Base-by-base conservation (phyloP, 305 asterid genomes). In the Ilex paraguariensis region DNA sequence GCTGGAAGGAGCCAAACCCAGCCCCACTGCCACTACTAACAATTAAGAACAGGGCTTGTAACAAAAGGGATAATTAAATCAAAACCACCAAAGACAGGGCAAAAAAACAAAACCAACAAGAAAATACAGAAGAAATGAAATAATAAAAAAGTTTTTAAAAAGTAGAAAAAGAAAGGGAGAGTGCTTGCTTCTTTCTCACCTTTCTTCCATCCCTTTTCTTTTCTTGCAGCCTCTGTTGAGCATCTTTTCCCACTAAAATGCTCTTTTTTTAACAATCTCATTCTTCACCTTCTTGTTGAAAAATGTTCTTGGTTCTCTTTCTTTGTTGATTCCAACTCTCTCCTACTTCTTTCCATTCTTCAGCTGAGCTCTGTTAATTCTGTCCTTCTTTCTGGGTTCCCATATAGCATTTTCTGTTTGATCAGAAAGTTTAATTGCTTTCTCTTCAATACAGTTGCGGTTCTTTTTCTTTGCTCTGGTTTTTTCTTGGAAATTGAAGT, bases 211-310 rank as follows among this genome's bases (percentile, higher is more conserved):
- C 67, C 76, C 59, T 62, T 67, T 36, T 68, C 78, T 73, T 85
- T 81, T 83, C 94, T 83, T 88, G 74, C 66, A 11, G 70, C 76
- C 75, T 67, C 69, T 78, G 87, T 85, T 78, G 71, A 81, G 94
- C 83, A 87, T 84, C 89, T 80, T 72, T 83, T 60, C 68, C 65
- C 55, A 46, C 76, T 72, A 77, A 75, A 67, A 52, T 78, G 74
- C 77, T 9, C 70, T 70, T 77, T 76, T 75, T 69, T 67, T 72
- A 21, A 62, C 66, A 69, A 57, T 65, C 62, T 70, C 70, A 69
- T 73, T 76, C 84, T 84, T 46, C 5, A 46, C 65, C 42, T 76
- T 21, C 28, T 21, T 64, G 50, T 68, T 67, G 56, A 53, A 50
- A 53, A 64, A 46, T 54, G 53, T 58, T 53, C 44, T 58, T 53